Base-by-base conservation (phyloP, 805 yeast species). In the Lachancea nothofagi region DNA sequence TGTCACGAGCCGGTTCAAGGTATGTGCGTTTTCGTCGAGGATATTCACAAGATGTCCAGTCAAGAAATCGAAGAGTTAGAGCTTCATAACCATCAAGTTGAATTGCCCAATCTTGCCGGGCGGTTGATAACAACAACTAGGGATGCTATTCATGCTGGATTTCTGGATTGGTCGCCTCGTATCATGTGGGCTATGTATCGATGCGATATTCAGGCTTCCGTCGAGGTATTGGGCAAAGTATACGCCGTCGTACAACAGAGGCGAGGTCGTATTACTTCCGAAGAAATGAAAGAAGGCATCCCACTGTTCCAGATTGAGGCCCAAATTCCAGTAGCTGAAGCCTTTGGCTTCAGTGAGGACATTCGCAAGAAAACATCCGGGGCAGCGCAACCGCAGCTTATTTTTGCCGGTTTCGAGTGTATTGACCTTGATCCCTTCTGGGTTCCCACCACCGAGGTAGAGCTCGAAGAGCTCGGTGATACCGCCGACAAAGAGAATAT, bases 371-470 rank as follows among this genome's bases (percentile, higher is more conserved):
- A 76, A 49, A 90, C 98, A 0, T 85, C 96, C 1, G 99, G 99
- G 43, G 95, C 96, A 2, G 98, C 98, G 2, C 83, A 85, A 53
- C 98, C 99, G 0, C 98, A 93, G 61, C 70, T 93, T 38, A 85
- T 89, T 7, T 93, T 90, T 54, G 74, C 83, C 21, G 97, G 97
- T 1, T 93, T 75, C 58, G 93, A 88, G 53, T 67, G 80, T 47
- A 75, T 90, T 37, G 95, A 88, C 48, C 75, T 83, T 49, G 97
- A 93, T 68, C 99, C 99, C 32, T 93, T 84, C 70, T 93, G 99
- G 99, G 95, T 93, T 12, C 99, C 99, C 10, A 85, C 93, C 2
- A 93, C 98, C 0, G 97, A 86, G 52, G 97, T 88, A 59, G 98
- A 93, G 60, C 64, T 93, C 33, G 97, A 93, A 59, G 94, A 87